A percentile compares a stretch with the other conserved stretches of the same genome.
Conservation (phyloP, 129 eudicot species). For the Mikania micrantha region DNA sequence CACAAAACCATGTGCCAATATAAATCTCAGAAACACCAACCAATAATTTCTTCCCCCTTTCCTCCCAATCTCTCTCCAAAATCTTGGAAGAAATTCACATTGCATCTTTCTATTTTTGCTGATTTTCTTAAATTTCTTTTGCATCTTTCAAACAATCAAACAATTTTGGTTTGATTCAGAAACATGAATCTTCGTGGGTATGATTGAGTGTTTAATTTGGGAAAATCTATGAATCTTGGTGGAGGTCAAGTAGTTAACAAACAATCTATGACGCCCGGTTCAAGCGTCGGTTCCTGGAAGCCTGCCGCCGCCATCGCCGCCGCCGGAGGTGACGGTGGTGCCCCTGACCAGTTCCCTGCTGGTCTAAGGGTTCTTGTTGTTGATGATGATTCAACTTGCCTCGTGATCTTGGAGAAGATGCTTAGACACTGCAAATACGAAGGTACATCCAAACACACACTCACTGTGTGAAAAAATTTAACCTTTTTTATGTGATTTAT, state of each 20-base stretch:
- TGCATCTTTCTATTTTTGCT: conserved; percentile 10
- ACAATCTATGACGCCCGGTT: conserved; percentile 25
- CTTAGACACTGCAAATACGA: conserved; percentile 54
- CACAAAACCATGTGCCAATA: conserved; percentile 45
- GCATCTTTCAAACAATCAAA: conserved; percentile 7
- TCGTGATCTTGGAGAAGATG: conserved; percentile 46
- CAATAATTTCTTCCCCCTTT: conserved; percentile 20
- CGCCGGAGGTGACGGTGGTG: conserved; percentile 19
- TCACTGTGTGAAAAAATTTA: not conserved
- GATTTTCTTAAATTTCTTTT: conserved; percentile 3
- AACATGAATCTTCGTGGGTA: conserved; percentile 14
- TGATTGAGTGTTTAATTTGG: conserved; percentile 22
- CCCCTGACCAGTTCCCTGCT: conserved; percentile 50
- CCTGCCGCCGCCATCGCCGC: conserved; percentile 16
- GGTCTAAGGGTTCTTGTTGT: conserved; percentile 65
- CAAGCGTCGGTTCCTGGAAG: conserved; percentile 31
- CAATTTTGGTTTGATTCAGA: conserved; percentile 15
- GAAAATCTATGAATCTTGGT: conserved; percentile 30
- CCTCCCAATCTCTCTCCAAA: conserved; percentile 13
- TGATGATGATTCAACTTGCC: conserved; percentile 67
- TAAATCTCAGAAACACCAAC: conserved; percentile 30
- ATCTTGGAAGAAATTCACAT: conserved; percentile 24
- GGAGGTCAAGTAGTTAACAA: conserved; percentile 23
- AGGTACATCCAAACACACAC: conserved; percentile 31
- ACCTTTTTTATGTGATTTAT: not conserved